These are phyloP conservation scores for Triangularia setosa DNA, from an alignment of 2,329 filamentous ascomycete genomes.

Conservation along the genomic window DNA sequence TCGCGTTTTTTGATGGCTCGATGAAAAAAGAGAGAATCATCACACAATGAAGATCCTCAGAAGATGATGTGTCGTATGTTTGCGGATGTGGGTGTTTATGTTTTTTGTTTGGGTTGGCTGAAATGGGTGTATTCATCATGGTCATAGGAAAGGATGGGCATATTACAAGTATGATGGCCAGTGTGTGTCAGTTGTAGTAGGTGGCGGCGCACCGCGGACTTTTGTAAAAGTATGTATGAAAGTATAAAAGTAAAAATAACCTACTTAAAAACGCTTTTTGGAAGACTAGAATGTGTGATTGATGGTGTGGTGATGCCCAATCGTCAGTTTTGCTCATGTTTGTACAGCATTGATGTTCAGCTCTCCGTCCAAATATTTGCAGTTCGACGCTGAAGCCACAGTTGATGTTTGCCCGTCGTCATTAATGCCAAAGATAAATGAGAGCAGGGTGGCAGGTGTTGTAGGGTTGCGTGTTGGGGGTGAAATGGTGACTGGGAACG, in stretches of 20 bases:
- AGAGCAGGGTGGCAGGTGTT: too few relatives aligned
- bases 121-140: conserved; percentile 15
- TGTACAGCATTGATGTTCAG: too few relatives aligned
- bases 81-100: conserved; percentile 9
- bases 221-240: background rate
- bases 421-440: too few relatives aligned
- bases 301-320: too few relatives aligned
- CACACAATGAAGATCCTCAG: background rate
- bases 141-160: conserved; percentile 6
- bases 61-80: conserved; percentile 6
- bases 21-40: conserved; percentile 20
- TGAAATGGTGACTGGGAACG: background rate
- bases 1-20: conserved; percentile 22
- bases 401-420: too few relatives aligned
- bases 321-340: too few relatives aligned
- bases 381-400: too few relatives aligned
- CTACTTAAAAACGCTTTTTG: background rate
- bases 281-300: background rate
- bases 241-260: background rate
- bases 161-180: background rate
- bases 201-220: background rate
- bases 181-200: background rate
- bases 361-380: too few relatives aligned
- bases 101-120: conserved; percentile 2
- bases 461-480: too few relatives aligned